These are phyloP conservation scores for Ogataea minuta DNA, from an alignment of 805 yeast genomes.

Conservation along the genomic window DNA sequence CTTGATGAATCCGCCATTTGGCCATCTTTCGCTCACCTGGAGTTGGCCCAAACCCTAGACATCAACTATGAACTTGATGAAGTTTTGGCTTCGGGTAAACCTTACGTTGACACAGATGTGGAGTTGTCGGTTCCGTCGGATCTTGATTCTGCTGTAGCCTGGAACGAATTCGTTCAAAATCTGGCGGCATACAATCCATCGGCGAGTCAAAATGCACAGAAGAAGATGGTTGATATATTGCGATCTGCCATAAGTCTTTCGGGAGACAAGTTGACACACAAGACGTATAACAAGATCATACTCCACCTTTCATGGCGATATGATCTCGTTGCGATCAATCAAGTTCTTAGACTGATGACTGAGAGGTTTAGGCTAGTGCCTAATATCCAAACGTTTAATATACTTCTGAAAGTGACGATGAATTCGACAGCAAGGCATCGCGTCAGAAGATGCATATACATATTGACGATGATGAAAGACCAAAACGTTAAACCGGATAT, in stretches of 20 bases:
- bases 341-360: slow-evolving; percentile 4
- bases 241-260: slow-evolving; percentile 1
- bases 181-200: background rate
- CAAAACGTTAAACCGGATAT: slow-evolving; percentile 11
- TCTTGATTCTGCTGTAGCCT: background rate
- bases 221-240: slow-evolving; percentile 4
- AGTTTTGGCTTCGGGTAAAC: no score
- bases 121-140: background rate
- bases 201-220: background rate
- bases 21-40: slow-evolving; percentile 4
- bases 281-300: slow-evolving; percentile 9
- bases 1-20: slow-evolving; percentile 11
- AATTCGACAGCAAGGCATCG: slow-evolving; percentile 7
- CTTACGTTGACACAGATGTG: no score
- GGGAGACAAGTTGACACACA: slow-evolving; percentile 4
- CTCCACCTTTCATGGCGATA: slow-evolving; percentile 10
- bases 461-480: slow-evolving; percentile 7
- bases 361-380: slow-evolving; percentile 3
- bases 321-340: slow-evolving; percentile 7
- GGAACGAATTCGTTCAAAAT: slow-evolving; percentile 1
- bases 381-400: slow-evolving; percentile 13
- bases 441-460: slow-evolving; percentile 10
- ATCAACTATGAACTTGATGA: background rate
- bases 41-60: background rate
- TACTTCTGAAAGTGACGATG: slow-evolving; percentile 11